phyloP scores from a whole-genome alignment of 2,329 filamentous ascomycete genomes.

The Aspergillus alliaceus region DNA sequence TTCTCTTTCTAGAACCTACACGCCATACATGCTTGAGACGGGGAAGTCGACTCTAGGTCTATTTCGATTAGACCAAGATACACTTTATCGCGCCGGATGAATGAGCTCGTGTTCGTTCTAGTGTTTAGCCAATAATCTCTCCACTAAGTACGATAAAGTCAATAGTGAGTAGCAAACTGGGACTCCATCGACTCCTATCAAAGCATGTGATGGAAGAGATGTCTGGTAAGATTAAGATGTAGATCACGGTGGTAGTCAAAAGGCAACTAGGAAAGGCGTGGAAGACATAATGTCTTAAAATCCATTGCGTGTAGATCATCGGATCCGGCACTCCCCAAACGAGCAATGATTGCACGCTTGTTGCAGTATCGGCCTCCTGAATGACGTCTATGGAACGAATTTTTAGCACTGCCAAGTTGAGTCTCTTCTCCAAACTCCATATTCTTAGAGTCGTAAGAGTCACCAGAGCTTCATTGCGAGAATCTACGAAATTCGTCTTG shows the following conservation, averaged over 20 bases:
- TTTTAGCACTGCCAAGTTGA: neutral
- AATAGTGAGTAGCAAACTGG: neutral
- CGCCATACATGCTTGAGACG: neutral
- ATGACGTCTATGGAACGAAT: neutral
- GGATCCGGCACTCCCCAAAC: neutral
- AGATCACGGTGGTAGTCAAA: slow-evolving; percentile 4
- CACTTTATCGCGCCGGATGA: neutral
- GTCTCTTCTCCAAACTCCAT: neutral
- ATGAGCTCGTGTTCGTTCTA: neutral
- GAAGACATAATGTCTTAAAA: neutral
- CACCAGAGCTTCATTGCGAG: neutral
- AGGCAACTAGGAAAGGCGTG: neutral
- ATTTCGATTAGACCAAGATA: neutral
- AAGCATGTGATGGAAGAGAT: neutral
- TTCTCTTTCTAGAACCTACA: neutral
- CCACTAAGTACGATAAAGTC: neutral
- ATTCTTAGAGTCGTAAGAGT: neutral
- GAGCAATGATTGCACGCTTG: neutral
- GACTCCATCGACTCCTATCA: neutral
- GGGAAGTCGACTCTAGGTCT: neutral
- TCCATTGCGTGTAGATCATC: neutral
- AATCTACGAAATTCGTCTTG: neutral
- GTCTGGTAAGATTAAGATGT: slow-evolving; percentile 8
- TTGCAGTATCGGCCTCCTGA: neutral
- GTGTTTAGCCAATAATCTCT: neutral